Evolutionary conservation across 495 filamentous ascomycete species (phyloP).

Genomic region (Evansstolkia leycettana): DNA sequence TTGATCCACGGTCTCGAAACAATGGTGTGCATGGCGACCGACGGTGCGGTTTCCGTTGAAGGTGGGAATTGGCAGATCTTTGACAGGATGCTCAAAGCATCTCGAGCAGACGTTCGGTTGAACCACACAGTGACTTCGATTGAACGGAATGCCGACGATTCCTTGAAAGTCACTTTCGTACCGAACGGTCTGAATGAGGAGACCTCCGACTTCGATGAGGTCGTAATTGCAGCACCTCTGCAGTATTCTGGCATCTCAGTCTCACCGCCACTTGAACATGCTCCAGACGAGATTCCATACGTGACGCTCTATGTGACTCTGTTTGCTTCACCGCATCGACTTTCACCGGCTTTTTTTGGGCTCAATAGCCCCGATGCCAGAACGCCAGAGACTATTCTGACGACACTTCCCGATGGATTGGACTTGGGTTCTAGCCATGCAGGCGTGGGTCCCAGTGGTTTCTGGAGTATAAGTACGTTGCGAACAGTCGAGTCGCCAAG

Average conservation of each 20-base stretch:
- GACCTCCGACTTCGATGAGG: conserved; percentile 52
- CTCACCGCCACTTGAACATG: conserved; percentile 35
- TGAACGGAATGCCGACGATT: conserved; percentile 29
- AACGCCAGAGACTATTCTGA: conserved; percentile 66
- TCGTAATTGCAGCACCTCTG: conserved; percentile 67
- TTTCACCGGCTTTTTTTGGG: conserved; percentile 60
- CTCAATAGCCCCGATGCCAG: conserved; percentile 35
- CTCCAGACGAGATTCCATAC: conserved; percentile 66
- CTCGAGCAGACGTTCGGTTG: conserved; percentile 47
- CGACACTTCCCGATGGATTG: conserved; percentile 57
- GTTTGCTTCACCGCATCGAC: conserved; percentile 60
- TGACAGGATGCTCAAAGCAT: conserved; percentile 56
- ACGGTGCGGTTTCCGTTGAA: conserved; percentile 64
- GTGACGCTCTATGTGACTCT: conserved; percentile 78
- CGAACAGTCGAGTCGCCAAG: conserved; percentile 46
- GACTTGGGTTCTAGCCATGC: conserved; percentile 31
- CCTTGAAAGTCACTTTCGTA: conserved; percentile 39
- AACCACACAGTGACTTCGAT: conserved; percentile 60
- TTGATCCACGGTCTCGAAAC: conserved; percentile 82
- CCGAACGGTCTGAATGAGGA: conserved; percentile 9
- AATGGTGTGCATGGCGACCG: conserved; percentile 88
- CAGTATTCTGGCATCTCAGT: conserved; percentile 62
- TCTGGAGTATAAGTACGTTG: conserved; percentile 81
- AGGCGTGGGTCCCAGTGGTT: conserved; percentile 58
- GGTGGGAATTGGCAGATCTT: conserved; percentile 98